Conservation (phyloP, 768 basidiomycete species). For the Suillus weaverae region DNA sequence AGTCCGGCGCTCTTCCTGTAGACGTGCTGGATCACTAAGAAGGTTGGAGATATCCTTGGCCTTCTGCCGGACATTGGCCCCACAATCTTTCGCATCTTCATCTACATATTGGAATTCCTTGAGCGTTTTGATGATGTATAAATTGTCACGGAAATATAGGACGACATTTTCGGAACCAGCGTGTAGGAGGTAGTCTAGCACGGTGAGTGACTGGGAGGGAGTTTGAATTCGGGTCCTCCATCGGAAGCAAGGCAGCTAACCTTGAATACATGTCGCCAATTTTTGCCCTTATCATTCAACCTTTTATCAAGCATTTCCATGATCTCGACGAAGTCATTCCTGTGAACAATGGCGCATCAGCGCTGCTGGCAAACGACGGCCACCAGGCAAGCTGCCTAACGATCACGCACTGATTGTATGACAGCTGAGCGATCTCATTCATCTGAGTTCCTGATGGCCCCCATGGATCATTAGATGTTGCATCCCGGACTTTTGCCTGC, state of each 20-base stretch:
- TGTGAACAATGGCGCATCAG: constrained; percentile 18
- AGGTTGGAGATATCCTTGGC: constrained; percentile 98
- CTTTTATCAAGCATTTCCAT: constrained; percentile 99
- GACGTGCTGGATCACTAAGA: constrained; percentile 78
- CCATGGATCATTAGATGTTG: constrained; percentile 98
- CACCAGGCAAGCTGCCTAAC: not conserved
- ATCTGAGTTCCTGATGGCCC: constrained; percentile 97
- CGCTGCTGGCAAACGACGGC: not conserved
- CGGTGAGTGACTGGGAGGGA: constrained; percentile 69
- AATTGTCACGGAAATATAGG: constrained; percentile 95
- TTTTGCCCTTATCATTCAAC: constrained; percentile 98
- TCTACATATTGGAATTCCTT: constrained; percentile 98
- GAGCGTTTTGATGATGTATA: constrained; percentile 97
- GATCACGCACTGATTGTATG: constrained; percentile 85
- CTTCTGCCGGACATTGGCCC: constrained; percentile 96
- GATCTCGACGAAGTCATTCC: constrained; percentile 97
- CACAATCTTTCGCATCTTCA: constrained; percentile 95
- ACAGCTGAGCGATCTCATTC: constrained; percentile 97
- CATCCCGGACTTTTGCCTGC: constrained; percentile 93
- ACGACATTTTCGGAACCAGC: constrained; percentile 98
- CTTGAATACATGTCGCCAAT: constrained; percentile 99
- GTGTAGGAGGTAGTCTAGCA: constrained; percentile 94
- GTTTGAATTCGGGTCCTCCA: not conserved
- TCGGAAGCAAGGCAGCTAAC: constrained; percentile 38
- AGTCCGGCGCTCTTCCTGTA: constrained; percentile 80